Conservation (phyloP, 2,329 filamentous ascomycete genomes). For the Endoconidiophora laricicola region DNA sequence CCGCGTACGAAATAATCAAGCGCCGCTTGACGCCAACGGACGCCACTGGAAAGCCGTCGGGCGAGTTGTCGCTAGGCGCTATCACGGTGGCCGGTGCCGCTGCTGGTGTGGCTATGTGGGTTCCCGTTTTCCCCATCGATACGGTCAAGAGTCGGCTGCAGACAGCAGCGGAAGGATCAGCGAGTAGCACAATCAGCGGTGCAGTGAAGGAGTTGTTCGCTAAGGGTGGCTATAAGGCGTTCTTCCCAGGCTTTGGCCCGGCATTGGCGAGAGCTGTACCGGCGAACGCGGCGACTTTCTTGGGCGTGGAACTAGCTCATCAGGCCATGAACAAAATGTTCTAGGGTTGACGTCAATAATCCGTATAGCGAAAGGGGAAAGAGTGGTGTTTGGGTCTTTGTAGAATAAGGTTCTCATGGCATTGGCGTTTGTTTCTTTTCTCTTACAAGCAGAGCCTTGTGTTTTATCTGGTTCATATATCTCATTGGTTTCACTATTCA, state of each 20-base stretch:
- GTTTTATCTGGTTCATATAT: too few species aligned
- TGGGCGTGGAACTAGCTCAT: constrained; percentile 71
- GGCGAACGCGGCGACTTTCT: constrained; percentile 89
- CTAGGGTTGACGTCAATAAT: constrained; percentile 16
- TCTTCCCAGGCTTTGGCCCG: constrained; percentile 93
- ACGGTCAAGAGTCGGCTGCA: constrained; percentile 91
- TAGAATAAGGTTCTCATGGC: not conserved
- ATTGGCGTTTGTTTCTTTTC: not conserved
- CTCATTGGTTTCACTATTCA: too few species aligned
- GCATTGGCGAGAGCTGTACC: constrained; percentile 85
- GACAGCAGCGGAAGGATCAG: constrained; percentile 72
- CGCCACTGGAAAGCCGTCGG: constrained; percentile 53
- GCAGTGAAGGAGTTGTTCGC: constrained; percentile 72
- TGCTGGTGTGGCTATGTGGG: constrained; percentile 97
- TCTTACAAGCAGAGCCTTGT: not conserved
- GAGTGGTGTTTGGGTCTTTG: not conserved
- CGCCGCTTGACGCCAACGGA: constrained; percentile 69
- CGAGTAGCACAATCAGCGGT: constrained; percentile 48
- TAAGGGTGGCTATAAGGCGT: constrained; percentile 70
- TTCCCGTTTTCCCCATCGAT: constrained; percentile 93
- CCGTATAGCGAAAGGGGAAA: not conserved
- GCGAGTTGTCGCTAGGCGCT: constrained; percentile 64
- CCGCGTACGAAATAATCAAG: constrained; percentile 94
- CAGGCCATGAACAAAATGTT: constrained; percentile 67
- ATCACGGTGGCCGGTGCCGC: constrained; percentile 76